phyloP scores from a whole-genome alignment of 352 stramenopile species.

The Phytophthora litchii region DNA sequence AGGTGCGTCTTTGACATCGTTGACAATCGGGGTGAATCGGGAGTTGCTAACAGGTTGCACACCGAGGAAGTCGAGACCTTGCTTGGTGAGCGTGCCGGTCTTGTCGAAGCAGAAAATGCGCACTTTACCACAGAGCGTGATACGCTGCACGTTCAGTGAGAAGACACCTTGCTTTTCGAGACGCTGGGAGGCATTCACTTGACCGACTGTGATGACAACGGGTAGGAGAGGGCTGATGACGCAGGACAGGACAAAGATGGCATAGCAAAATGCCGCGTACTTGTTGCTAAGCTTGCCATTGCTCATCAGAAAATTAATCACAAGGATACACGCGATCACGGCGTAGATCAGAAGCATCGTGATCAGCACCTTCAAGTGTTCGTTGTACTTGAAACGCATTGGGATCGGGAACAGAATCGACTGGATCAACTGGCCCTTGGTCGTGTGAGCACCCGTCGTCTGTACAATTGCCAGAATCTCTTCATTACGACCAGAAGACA shows the following conservation, averaged over 20 bases:
- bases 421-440: conserved; percentile 81
- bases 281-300: conserved; percentile 34
- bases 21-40: conserved; percentile 44
- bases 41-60: conserved; percentile 21
- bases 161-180: conserved; percentile 75
- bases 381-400: conserved; percentile 92
- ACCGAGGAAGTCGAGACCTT: conserved; percentile 83
- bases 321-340: conserved; percentile 62
- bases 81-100: conserved; percentile 92
- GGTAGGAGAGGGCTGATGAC: conserved; percentile 82
- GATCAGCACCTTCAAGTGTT: conserved; percentile 86
- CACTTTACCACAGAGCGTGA: conserved; percentile 90
- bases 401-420: conserved; percentile 85
- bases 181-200: conserved; percentile 84
- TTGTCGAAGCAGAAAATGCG: conserved; percentile 93
- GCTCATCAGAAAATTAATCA: conserved; percentile 66
- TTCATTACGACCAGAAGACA: conserved; percentile 66
- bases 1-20: conserved; percentile 52
- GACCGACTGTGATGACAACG: conserved; percentile 86
- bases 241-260: conserved; percentile 75
- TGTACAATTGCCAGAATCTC: conserved; percentile 81
- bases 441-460: conserved; percentile 84
- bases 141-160: conserved; percentile 81
- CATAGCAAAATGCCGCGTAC: conserved; percentile 62
- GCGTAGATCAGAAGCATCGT: conserved; percentile 73